Evolutionary conservation across 2,329 filamentous ascomycete genomes (phyloP), one percentile per base, ranked within the genome.

Genomic region (Coleophoma crateriformis): DNA sequence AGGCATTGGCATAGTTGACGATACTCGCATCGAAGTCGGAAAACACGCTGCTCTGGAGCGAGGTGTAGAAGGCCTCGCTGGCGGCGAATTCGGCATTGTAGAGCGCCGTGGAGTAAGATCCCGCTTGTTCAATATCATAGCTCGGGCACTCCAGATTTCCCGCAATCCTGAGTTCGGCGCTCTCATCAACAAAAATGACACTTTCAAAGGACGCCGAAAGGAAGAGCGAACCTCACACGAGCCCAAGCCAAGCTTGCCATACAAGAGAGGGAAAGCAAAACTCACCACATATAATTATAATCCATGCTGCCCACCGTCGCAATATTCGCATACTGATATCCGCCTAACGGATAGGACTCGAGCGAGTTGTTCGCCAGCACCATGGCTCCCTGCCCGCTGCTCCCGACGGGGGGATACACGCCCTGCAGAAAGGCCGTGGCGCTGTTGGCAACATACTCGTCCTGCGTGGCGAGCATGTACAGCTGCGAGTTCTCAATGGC

Each of bases 391-490:
- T 49, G 53, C 27, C 19, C 15, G 14, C 42, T 52, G 60, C 54
- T 49, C 49, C 56, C 14, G 34, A 66, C 39, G 51, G 89, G 88
- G 2, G 90, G 90, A 62, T 95, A 96, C 4, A 96, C 73, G 4
- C 86, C 90, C 64, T 96, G 90, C 58, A 94, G 70, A 67, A 95
- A 95, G 1, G 85, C 89, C 46, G 80, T 72, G 33, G 88, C 88
- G 3, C 88, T 83, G 52, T 78, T 83, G 46, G 82, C 79, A 33
- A 91, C 61, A 60, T 69, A 75, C 22, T 67, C 63, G 46, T 76
- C 70, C 4, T 66, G 61, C 34, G 62, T 70, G 17, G 72, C 69
- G 33, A 68, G 54, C 33, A 78, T 57, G 33, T 64, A 61, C 15
- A 82, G 57, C 56, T 79, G 72, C 2, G 50, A 57, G 51, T 76